Conservation (phyloP, 176 grass and related monocot species). For the Zizania latifolia region DNA sequence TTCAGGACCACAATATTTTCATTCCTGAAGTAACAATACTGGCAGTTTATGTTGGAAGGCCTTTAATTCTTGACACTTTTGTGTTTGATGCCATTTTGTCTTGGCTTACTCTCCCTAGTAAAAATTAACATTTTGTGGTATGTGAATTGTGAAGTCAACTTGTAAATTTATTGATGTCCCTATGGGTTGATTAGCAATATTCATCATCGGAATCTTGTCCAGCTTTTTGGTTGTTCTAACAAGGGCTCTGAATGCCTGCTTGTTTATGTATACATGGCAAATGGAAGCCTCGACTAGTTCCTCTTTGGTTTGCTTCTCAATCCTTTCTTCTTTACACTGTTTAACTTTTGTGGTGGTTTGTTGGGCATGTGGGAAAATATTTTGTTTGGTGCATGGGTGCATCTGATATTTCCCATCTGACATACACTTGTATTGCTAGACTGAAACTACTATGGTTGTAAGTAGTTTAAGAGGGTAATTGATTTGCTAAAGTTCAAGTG, state of each 20-base stretch:
- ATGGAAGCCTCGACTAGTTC: constrained; percentile 81
- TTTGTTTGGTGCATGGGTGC: too few relatives aligned
- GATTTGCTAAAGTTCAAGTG: neutral
- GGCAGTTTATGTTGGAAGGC: too few relatives aligned
- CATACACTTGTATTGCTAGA: neutral
- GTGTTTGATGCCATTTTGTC: too few relatives aligned
- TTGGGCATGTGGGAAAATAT: neutral
- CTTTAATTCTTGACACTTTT: neutral
- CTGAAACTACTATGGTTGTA: neutral
- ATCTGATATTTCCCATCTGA: constrained; percentile 1
- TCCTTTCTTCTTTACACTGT: constrained; percentile 13
- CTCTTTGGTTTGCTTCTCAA: constrained; percentile 56
- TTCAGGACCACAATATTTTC: neutral
- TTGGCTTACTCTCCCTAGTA: too few relatives aligned
- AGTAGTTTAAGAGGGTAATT: neutral
- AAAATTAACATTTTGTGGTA: too few relatives aligned
- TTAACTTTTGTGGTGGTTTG: constrained; percentile 8
- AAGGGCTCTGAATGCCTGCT: constrained; percentile 61
- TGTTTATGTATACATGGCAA: constrained; percentile 93
- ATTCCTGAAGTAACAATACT: too few relatives aligned
- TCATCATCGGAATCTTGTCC: constrained; percentile 75
- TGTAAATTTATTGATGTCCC: too few relatives aligned
- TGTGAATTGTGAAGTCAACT: neutral
- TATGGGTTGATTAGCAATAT: constrained; percentile 89
- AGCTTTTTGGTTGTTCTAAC: constrained; percentile 70